Conservation (phyloP, 805 yeast species). For the Candida wancherniae region DNA sequence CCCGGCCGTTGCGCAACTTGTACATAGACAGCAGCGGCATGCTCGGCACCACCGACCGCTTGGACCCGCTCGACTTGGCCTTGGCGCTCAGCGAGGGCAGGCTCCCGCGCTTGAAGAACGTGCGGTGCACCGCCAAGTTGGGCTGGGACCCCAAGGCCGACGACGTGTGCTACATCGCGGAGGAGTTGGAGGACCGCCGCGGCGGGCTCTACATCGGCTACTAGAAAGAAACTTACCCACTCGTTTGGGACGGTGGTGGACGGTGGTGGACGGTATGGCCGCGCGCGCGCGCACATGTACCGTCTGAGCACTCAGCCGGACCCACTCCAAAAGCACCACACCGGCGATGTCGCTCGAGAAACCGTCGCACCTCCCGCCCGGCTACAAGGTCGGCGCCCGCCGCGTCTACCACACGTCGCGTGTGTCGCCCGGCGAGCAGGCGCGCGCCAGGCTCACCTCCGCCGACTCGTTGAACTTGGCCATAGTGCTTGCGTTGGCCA, state of each 20-base stretch:
- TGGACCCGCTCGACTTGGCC: slow-evolving; percentile 86
- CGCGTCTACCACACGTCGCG: slow-evolving; percentile 27
- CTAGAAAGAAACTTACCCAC: slow-evolving; percentile 4
- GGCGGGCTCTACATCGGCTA: slow-evolving; percentile 67
- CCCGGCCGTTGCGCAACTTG: slow-evolving; percentile 53
- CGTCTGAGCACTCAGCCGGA: too few species aligned
- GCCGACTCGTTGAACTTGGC: slow-evolving; percentile 10
- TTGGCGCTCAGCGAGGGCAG: slow-evolving; percentile 77
- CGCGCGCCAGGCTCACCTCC: slow-evolving; percentile 13
- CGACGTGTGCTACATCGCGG: slow-evolving; percentile 47
- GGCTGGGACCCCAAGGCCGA: slow-evolving; percentile 73
- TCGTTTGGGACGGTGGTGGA: too few species aligned
- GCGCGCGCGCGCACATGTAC: too few species aligned
- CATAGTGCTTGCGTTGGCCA: slow-evolving; percentile 16
- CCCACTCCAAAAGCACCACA: too few species aligned
- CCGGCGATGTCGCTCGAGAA: slow-evolving; percentile 4
- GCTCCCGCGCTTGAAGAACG: slow-evolving; percentile 58
- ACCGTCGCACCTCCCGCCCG: slow-evolving; percentile 17
- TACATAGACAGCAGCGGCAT: slow-evolving; percentile 82
- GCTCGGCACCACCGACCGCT: slow-evolving; percentile 74
- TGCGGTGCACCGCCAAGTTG: slow-evolving; percentile 67
- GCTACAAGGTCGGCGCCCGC: slow-evolving; percentile 26
- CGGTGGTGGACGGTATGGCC: too few species aligned
- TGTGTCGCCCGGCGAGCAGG: slow-evolving; percentile 14
- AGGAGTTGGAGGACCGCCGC: slow-evolving; percentile 64